These are phyloP conservation scores for Salix suchowensis DNA, from an alignment of 345 rosid species.

Conservation along the genomic window DNA sequence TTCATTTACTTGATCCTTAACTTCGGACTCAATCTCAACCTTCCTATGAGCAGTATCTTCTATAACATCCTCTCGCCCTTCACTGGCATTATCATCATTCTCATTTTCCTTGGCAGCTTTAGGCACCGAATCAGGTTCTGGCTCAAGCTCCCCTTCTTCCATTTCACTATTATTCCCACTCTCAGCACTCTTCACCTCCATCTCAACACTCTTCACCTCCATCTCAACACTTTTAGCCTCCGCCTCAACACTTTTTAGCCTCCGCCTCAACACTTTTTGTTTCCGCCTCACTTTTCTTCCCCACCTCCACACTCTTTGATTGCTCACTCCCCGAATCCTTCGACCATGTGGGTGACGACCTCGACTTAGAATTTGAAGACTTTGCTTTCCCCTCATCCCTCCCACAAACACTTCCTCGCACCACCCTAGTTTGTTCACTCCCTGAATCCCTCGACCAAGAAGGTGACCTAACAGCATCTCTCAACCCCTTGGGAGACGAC, in stretches of 20 bases:
- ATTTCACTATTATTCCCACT: constrained; percentile 73
- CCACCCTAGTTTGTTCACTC: constrained; percentile 32
- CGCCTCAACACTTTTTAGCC: not conserved
- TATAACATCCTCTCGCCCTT: constrained; percentile 11
- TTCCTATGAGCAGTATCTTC: constrained; percentile 16
- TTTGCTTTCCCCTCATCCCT: constrained; percentile 35
- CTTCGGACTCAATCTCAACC: constrained; percentile 19
- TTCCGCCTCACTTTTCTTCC: constrained; percentile 28
- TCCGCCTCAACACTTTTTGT: constrained; percentile 33
- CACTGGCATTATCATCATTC: constrained; percentile 9
- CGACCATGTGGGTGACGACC: constrained; percentile 71
- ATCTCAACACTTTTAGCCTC: not conserved
- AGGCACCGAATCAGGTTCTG: constrained; percentile 37
- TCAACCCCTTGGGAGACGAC: constrained; percentile 36
- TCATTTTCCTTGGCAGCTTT: constrained; percentile 9
- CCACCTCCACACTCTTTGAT: constrained; percentile 26
- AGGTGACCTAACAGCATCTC: constrained; percentile 44
- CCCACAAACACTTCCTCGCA: constrained; percentile 19
- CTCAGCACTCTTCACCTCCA: constrained; percentile 44
- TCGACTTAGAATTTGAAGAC: constrained; percentile 47
- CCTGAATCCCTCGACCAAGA: constrained; percentile 51
- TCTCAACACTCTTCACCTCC: not conserved
- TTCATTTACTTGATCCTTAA: constrained; percentile 17
- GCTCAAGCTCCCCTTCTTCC: constrained; percentile 99
- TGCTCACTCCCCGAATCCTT: constrained; percentile 84